These are phyloP conservation scores for Amaranthus tricolor DNA, from an alignment of 179 eudicot genomes.

Conservation along the genomic window DNA sequence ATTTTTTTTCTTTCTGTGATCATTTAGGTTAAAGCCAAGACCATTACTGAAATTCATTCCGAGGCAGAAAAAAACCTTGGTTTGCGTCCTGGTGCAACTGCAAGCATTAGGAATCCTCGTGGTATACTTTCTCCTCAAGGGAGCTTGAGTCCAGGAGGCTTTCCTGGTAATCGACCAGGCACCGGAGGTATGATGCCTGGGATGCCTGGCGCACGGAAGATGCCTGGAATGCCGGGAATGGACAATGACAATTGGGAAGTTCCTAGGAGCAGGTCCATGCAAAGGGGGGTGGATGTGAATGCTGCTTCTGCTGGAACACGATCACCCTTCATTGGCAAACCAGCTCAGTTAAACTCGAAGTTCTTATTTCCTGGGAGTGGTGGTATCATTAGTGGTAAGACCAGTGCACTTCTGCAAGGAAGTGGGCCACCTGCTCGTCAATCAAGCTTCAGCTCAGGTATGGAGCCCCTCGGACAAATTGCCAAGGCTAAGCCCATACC, in stretches of 20 bases:
- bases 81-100: constrained; percentile 74
- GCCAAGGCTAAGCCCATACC: constrained; percentile 28
- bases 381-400: constrained; percentile 55
- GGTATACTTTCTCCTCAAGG: constrained; percentile 64
- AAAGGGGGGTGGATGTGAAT: constrained; percentile 42
- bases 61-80: constrained; percentile 87
- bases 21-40: constrained; percentile 77
- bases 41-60: constrained; percentile 72
- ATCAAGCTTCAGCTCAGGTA: constrained; percentile 33
- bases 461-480: constrained; percentile 36
- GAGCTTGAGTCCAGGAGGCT: constrained; percentile 52
- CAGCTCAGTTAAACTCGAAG: constrained; percentile 51
- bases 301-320: constrained; percentile 40
- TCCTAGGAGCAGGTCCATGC: constrained; percentile 64
- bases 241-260: constrained; percentile 93
- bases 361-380: constrained; percentile 79
- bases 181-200: constrained; percentile 99
- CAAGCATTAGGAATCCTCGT: constrained; percentile 61
- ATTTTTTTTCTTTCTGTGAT: neutral
- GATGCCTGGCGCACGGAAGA: constrained; percentile 79
- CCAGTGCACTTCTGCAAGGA: constrained; percentile 86
- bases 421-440: constrained; percentile 48
- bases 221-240: constrained; percentile 88
- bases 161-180: constrained; percentile 65
- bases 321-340: constrained; percentile 49